Percentiles rank a stretch among this genome's conserved stretches.
Conservation (phyloP, 768 basidiomycete species). For the Xerocomus potaroensis region DNA sequence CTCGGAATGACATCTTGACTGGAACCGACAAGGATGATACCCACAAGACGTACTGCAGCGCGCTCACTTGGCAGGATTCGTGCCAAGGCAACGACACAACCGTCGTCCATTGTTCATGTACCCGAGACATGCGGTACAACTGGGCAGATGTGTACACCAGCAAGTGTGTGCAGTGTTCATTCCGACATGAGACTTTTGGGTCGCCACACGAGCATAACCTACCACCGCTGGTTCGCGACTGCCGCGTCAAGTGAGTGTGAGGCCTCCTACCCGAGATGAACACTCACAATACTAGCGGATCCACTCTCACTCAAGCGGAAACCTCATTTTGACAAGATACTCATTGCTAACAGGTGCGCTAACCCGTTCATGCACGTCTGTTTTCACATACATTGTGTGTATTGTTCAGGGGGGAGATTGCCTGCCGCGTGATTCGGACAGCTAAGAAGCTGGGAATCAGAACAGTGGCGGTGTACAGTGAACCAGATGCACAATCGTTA, state of each 20-base stretch:
- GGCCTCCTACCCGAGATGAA: not conserved
- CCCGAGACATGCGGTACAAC: slow-evolving; percentile 7
- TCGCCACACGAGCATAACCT: not conserved
- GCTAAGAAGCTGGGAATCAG: slow-evolving; percentile 83
- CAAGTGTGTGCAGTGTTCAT: not conserved
- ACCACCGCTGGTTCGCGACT: slow-evolving; percentile 17
- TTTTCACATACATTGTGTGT: no score
- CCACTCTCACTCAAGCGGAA: slow-evolving; percentile 16
- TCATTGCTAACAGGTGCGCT: slow-evolving; percentile 77
- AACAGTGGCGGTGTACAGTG: slow-evolving; percentile 91
- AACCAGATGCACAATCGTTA: slow-evolving; percentile 74
- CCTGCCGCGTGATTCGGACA: slow-evolving; percentile 91
- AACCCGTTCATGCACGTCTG: not conserved
- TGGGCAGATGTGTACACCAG: slow-evolving; percentile 6
- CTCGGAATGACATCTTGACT: slow-evolving; percentile 4
- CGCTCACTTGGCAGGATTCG: slow-evolving; percentile 24
- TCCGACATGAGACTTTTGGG: slow-evolving; percentile 1
- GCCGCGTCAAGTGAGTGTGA: slow-evolving; percentile 14
- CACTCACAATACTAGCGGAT: slow-evolving; percentile 1
- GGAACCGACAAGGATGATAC: slow-evolving; percentile 24
- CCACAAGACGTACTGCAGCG: slow-evolving; percentile 25
- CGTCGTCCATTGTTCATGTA: slow-evolving; percentile 3
- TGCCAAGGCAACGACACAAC: slow-evolving; percentile 9
- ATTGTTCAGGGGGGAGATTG: slow-evolving; percentile 98
- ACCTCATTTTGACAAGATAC: slow-evolving; percentile 84